Evolutionary conservation across 352 stramenopile genomes (phyloP).

Genomic region (Globisporangium recalcitrans): DNA sequence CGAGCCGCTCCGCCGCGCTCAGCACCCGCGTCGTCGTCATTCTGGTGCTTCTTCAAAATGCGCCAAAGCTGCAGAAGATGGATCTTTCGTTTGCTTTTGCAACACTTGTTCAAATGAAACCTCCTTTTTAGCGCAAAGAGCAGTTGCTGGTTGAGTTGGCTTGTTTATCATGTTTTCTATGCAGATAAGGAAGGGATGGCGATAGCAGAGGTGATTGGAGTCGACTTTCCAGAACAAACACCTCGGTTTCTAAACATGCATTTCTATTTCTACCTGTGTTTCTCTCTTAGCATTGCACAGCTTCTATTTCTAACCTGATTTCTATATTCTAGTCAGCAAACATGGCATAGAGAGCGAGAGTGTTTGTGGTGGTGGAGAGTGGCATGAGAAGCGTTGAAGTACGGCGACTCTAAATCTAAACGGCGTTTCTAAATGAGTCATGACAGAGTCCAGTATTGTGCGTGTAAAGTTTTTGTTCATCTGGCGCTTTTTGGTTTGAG

Average conservation of each 20-base stretch:
- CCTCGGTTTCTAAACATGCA: too few species aligned
- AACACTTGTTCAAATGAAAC: too few species aligned
- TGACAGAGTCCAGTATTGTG: not conserved
- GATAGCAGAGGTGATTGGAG: too few species aligned
- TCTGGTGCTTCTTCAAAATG: constrained; percentile 1
- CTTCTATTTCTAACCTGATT: not conserved
- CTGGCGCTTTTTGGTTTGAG: constrained; percentile 4
- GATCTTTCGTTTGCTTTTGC: too few species aligned
- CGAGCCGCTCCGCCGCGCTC: not conserved
- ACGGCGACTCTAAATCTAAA: not conserved
- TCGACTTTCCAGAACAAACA: too few species aligned
- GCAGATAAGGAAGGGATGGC: too few species aligned
- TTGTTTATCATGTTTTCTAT: too few species aligned
- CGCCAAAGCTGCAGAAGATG: not conserved
- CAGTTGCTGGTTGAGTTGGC: too few species aligned
- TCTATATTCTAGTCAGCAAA: not conserved
- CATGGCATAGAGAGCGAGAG: not conserved
- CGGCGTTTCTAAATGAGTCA: not conserved
- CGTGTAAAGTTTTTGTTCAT: constrained; percentile 6
- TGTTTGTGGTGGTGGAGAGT: not conserved
- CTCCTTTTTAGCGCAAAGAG: too few species aligned
- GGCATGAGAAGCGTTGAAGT: not conserved
- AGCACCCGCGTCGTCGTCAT: constrained; percentile 7
- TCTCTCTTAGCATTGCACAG: too few species aligned
- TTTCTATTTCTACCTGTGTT: too few species aligned